Evolutionary conservation across 2,329 filamentous ascomycete genomes (phyloP).

Genomic region (Paecilomyces variotii): DNA sequence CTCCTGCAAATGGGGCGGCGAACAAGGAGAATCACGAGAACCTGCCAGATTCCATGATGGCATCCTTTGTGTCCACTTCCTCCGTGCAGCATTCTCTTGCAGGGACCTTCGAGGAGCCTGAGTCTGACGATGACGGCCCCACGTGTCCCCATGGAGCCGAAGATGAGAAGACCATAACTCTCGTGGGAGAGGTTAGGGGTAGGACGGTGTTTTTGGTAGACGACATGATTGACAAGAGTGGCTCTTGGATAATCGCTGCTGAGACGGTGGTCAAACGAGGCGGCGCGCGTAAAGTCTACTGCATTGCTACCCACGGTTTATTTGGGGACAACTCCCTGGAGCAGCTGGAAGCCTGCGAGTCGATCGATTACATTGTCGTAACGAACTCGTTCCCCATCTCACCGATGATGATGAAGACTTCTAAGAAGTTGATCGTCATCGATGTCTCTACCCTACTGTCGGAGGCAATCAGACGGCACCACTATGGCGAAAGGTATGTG

Average conservation of each 20-base stretch:
- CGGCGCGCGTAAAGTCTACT: conserved; percentile 86
- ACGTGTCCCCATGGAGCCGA: conserved; percentile 52
- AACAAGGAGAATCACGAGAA: conserved; percentile 41
- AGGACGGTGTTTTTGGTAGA: conserved; percentile 90
- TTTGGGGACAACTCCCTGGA: conserved; percentile 86
- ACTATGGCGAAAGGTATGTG: conserved; percentile 78
- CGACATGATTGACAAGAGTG: conserved; percentile 97
- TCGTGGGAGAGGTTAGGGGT: conserved; percentile 90
- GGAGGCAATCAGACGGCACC: conserved; percentile 90
- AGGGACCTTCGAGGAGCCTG: conserved; percentile 75
- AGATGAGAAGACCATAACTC: conserved; percentile 87
- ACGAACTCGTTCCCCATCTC: conserved; percentile 96
- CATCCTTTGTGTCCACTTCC: conserved; percentile 71
- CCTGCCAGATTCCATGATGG: conserved; percentile 78
- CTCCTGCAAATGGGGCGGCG: conserved; percentile 49
- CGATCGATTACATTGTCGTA: conserved; percentile 88
- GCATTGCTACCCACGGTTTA: conserved; percentile 92
- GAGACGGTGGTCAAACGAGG: conserved; percentile 94
- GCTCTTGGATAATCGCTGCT: conserved; percentile 93
- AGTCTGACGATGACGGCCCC: conserved; percentile 80
- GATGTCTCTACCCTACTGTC: conserved; percentile 81
- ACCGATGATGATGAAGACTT: conserved; percentile 59
- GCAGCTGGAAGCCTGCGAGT: conserved; percentile 84
- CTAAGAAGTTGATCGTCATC: conserved; percentile 78
- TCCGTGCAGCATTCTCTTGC: conserved; percentile 66